These are phyloP conservation scores for Suillus brevipes DNA, from an alignment of 768 basidiomycete genomes.

Conservation along the genomic window DNA sequence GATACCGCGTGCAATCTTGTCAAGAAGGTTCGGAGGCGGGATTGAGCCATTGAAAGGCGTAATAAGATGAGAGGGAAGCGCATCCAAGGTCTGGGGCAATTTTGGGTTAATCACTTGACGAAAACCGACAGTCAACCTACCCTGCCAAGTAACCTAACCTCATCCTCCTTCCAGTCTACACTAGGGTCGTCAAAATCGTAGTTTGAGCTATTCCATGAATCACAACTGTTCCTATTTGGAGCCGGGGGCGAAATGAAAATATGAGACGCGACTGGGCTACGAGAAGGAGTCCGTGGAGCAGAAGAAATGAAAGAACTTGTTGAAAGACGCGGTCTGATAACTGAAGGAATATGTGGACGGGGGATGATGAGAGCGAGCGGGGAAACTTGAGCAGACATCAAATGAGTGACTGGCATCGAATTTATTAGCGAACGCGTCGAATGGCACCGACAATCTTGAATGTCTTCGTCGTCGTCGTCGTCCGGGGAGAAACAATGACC, in stretches of 20 bases:
- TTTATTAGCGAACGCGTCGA: not conserved
- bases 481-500: not conserved
- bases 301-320: constrained; percentile 31
- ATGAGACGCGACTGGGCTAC: constrained; percentile 54
- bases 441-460: not conserved
- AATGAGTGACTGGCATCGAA: constrained; percentile 52
- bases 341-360: constrained; percentile 48
- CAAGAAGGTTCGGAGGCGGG: constrained; percentile 82
- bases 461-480: not conserved
- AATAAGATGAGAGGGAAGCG: constrained; percentile 78
- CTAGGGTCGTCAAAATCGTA: constrained; percentile 60
- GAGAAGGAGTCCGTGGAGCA: constrained; percentile 60
- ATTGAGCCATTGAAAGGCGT: constrained; percentile 85
- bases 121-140: constrained; percentile 42
- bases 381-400: constrained; percentile 47
- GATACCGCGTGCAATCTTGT: constrained; percentile 82
- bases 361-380: constrained; percentile 64
- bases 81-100: constrained; percentile 67
- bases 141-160: constrained; percentile 63
- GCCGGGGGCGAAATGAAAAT: constrained; percentile 47
- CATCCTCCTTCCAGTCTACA: constrained; percentile 75
- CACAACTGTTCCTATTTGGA: constrained; percentile 62
- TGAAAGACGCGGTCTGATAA: constrained; percentile 49
- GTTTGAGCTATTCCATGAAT: constrained; percentile 85
- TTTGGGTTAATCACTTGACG: not conserved